Conservation (phyloP, 148 eudicot genomes). For the Mesembryanthemum crystallinum region DNA sequence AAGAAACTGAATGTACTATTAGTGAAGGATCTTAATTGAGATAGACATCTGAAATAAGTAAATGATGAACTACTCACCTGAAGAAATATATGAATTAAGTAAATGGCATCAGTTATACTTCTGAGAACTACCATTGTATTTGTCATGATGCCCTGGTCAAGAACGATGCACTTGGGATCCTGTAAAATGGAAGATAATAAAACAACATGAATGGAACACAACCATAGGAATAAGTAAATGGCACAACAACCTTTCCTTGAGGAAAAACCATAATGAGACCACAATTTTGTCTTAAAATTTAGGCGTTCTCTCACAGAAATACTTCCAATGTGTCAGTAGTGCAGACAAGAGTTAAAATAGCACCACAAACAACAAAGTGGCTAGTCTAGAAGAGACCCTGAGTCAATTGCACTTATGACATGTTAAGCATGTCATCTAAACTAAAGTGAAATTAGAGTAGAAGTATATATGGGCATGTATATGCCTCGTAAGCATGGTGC, state of each 20-base stretch:
- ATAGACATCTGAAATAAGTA: neutral
- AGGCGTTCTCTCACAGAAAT: no score
- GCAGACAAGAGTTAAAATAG: neutral
- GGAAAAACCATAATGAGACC: neutral
- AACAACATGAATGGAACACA: conserved; percentile 2
- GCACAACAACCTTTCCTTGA: neutral
- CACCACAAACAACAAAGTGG: neutral
- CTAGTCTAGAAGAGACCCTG: conserved; percentile 2
- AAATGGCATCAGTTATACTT: conserved; percentile 60
- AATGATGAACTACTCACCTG: conserved; percentile 47
- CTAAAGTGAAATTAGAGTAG: neutral
- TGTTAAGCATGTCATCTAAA: neutral
- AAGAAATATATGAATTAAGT: conserved; percentile 62
- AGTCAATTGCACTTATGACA: neutral
- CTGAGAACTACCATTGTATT: conserved; percentile 52
- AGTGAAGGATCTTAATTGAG: neutral
- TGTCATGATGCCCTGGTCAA: conserved; percentile 46
- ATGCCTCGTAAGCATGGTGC: neutral
- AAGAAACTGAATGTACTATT: neutral
- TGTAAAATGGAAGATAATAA: conserved; percentile 23
- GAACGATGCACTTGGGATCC: conserved; percentile 58
- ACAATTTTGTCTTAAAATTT: neutral
- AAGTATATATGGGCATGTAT: neutral
- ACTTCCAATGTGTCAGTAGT: neutral
- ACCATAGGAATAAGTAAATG: neutral